Conservation (phyloP, 176 grass and related monocot species). For the Paspalum notatum region DNA sequence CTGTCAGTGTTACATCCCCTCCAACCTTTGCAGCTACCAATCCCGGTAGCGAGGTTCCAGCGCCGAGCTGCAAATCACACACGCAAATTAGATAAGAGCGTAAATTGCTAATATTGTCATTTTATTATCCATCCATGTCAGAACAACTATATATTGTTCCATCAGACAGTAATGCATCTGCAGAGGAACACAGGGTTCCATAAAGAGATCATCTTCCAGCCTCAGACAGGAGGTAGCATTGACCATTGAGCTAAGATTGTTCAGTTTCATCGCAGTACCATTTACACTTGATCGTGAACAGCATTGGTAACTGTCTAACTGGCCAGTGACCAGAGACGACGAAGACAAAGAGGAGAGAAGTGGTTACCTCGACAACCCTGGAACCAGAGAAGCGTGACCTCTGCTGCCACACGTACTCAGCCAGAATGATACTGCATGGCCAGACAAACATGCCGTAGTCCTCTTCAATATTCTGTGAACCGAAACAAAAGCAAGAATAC, state of each 20-base stretch:
- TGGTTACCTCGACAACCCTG: conserved; percentile 66
- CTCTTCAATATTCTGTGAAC: conserved; percentile 64
- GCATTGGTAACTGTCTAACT: neutral
- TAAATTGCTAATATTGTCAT: neutral
- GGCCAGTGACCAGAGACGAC: too few species aligned
- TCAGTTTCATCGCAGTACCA: neutral
- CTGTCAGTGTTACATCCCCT: conserved; percentile 71
- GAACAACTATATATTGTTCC: neutral
- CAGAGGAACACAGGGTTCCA: neutral
- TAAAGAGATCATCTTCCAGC: neutral
- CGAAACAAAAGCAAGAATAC: neutral
- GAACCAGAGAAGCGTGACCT: conserved; percentile 49
- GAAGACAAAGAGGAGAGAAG: neutral
- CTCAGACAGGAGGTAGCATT: neutral
- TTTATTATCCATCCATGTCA: neutral
- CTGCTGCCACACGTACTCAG: conserved; percentile 88
- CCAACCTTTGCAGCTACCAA: conserved; percentile 82
- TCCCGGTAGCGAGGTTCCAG: conserved; percentile 76
- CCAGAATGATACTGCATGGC: conserved; percentile 78
- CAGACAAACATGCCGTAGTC: conserved; percentile 97
- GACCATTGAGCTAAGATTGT: neutral
- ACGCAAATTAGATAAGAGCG: neutral
- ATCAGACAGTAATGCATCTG: neutral
- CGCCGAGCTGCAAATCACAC: conserved; percentile 52
- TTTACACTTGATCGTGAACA: neutral